Evolutionary conservation across 352 stramenopile genomes (phyloP).

Genomic region (Plasmopara halstedii): DNA sequence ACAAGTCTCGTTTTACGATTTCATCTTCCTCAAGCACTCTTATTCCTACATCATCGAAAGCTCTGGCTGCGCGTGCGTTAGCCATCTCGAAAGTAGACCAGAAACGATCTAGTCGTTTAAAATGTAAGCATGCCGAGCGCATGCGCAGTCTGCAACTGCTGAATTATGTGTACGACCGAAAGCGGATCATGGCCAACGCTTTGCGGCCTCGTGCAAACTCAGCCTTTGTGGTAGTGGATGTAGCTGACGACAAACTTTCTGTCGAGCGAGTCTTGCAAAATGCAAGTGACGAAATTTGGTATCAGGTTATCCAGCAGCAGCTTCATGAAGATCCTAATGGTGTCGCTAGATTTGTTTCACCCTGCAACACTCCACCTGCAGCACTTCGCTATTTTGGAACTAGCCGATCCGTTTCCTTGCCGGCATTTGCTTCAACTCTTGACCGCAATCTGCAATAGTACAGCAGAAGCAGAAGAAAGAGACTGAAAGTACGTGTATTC

Average conservation of each 20-base stretch:
- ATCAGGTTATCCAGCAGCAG: conserved; percentile 32
- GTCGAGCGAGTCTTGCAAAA: conserved; percentile 24
- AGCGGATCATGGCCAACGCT: conserved; percentile 37
- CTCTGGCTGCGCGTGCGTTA: conserved; percentile 51
- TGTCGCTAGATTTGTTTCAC: conserved; percentile 39
- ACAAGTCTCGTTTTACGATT: conserved; percentile 45
- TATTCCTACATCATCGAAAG: conserved; percentile 53
- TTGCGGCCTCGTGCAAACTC: conserved; percentile 44
- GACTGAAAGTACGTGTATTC: conserved; percentile 17
- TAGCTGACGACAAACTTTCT: conserved; percentile 22
- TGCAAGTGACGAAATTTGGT: conserved; percentile 41
- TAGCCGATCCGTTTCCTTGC: conserved; percentile 28
- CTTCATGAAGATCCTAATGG: conserved; percentile 24
- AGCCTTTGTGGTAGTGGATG: conserved; percentile 39
- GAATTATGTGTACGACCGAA: conserved; percentile 65
- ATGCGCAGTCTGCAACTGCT: conserved; percentile 65
- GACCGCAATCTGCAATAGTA: conserved; percentile 23
- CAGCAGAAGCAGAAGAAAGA: background rate
- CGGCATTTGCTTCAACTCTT: conserved; percentile 42
- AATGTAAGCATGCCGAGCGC: conserved; percentile 57
- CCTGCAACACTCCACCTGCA: conserved; percentile 53
- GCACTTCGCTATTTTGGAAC: conserved; percentile 57
- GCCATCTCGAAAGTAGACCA: conserved; percentile 37
- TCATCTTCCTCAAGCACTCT: conserved; percentile 67
- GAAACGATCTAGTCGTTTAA: conserved; percentile 31